Percentiles rank a stretch among this genome's conserved stretches.
These are phyloP conservation scores for Phanerochaete carnosa DNA, from an alignment of 768 basidiomycete species.

Conservation along the genomic window DNA sequence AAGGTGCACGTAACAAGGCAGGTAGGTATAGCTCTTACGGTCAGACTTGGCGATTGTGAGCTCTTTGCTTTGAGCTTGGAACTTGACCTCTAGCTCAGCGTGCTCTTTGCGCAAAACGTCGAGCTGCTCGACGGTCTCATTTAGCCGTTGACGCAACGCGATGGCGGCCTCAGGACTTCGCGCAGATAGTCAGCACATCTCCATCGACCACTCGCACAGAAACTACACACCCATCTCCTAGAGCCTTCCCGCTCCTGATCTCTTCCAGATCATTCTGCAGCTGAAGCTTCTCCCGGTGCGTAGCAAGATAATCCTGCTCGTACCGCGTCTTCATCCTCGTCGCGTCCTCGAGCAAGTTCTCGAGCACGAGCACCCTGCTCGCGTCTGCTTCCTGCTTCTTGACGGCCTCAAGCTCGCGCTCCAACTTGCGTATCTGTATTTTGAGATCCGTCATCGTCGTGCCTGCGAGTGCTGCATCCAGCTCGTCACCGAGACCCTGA, in stretches of 20 bases:
- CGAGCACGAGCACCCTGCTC: constrained; percentile 77
- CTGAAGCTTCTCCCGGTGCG: constrained; percentile 79
- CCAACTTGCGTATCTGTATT: constrained; percentile 76
- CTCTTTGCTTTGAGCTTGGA: constrained; percentile 59
- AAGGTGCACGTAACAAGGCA: neutral
- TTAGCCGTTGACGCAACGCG: constrained; percentile 81
- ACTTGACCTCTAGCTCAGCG: constrained; percentile 67
- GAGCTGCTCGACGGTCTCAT: constrained; percentile 82
- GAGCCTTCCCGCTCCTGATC: constrained; percentile 80
- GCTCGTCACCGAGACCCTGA: constrained; percentile 75
- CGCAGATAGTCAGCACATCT: neutral
- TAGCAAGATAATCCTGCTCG: constrained; percentile 81
- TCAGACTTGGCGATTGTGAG: constrained; percentile 84
- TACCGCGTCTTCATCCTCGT: constrained; percentile 88
- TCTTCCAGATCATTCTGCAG: constrained; percentile 83
- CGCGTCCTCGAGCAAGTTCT: constrained; percentile 89
- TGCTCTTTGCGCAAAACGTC: constrained; percentile 68
- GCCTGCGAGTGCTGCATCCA: constrained; percentile 82
- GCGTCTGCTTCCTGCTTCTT: constrained; percentile 74
- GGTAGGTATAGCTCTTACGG: constrained; percentile 42
- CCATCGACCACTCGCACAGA: neutral
- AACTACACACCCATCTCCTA: constrained; percentile 70
- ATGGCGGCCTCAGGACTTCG: constrained; percentile 85
- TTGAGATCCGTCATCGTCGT: constrained; percentile 92
- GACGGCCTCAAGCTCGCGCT: constrained; percentile 75